Base-by-base conservation (phyloP, 177 flowering plant genomes). In the Telopea speciosissima region DNA sequence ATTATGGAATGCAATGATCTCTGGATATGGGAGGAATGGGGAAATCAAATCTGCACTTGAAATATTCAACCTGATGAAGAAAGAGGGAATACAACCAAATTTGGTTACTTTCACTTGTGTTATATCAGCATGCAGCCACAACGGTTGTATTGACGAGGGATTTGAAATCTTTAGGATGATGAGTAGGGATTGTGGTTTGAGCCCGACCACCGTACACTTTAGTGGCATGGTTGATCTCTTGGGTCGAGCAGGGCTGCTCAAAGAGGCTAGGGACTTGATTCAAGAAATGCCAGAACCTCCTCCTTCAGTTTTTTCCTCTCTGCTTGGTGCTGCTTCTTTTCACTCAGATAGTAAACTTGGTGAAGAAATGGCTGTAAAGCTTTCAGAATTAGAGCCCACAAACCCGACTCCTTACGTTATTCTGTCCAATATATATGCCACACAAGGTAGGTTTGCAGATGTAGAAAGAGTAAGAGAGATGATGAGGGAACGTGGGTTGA, bases 1-100 rank as follows among this genome's bases (percentile, higher is more conserved):
- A 70, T 63, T 88, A 67, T 90, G 94, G 94, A 90, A 92, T 77
- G 90, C 89, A 6, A 84, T 92, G 91, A 89, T 90, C 54, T 84
- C 83, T 65, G 96, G 92, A 24, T 88, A 85, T 82, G 96, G 89
- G 64, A 85, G 80, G 68, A 87, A 90, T 73, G 89, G 96, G 33
- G 81, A 85, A 52, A 11, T 74, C 66, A 83, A 87, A 62, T 75
- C 75, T 63, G 94, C 90, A 23, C 74, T 88, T 26, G 80, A 85
- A 33, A 77, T 86, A 52, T 89, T 89, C 68, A 59, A 80, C 22
- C 76, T 71, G 66, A 88, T 90, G 92, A 71, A 66, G 62, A 77
- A 74, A 61, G 73, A 80, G 68, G 78, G 83, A 58, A 77, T 84
- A 1, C 31, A 66, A 68, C 96, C 91, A 28, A 88, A 83, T 73